These are phyloP conservation scores for Lotus japonicus DNA, from an alignment of 306 rosid genomes.

Conservation along the genomic window DNA sequence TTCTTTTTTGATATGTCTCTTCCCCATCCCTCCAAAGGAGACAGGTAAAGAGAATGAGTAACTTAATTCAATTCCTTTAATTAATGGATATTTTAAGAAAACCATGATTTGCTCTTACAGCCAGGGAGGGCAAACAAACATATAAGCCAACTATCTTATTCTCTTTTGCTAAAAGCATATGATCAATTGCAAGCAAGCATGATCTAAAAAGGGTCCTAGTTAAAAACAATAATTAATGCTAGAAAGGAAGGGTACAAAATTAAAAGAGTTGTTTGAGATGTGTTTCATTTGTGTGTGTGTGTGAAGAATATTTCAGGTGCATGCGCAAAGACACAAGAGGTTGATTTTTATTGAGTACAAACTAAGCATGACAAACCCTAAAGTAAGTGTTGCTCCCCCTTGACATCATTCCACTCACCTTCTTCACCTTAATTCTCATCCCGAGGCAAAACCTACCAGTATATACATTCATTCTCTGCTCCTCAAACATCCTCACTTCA, in stretches of 20 bases:
- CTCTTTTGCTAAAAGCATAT: constrained; percentile 30
- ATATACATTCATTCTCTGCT: constrained; percentile 43
- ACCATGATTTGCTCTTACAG: constrained; percentile 22
- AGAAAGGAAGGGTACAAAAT: constrained; percentile 47
- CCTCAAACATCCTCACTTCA: constrained; percentile 24
- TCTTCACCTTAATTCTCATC: constrained; percentile 62
- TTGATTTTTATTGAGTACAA: constrained; percentile 76
- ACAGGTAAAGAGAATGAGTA: not conserved
- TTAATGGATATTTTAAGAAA: not conserved
- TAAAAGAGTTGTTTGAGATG: constrained; percentile 49
- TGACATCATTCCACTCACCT: constrained; percentile 99
- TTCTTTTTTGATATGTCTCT: not conserved
- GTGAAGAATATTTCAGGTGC: constrained; percentile 91
- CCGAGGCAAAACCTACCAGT: constrained; percentile 72
- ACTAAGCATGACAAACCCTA: constrained; percentile 95
- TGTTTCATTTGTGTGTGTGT: constrained; percentile 25
- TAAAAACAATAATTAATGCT: constrained; percentile 47
- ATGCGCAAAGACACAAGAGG: constrained; percentile 55
- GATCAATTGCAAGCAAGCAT: constrained; percentile 42
- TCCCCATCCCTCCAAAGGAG: not conserved
- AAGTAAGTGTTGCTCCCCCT: constrained; percentile 82
- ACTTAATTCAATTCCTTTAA: not conserved
- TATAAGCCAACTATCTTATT: constrained; percentile 76
- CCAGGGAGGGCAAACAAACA: constrained; percentile 36
- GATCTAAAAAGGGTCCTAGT: constrained; percentile 43